phyloP scores from a whole-genome alignment of 495 filamentous ascomycete genomes.

The Apodospora peruviana region DNA sequence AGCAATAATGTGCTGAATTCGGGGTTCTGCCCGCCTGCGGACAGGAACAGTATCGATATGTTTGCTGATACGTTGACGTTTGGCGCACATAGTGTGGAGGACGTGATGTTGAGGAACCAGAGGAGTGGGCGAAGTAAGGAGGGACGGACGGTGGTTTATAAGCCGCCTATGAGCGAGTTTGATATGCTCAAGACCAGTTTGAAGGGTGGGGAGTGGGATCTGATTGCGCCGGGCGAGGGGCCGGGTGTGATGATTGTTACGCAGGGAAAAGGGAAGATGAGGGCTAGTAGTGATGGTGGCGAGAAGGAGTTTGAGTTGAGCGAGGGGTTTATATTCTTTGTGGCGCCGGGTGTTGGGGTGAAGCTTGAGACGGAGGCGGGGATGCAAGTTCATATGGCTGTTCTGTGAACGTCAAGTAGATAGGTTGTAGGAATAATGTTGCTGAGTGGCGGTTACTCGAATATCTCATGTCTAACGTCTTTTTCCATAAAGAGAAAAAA shows the following conservation, averaged over 20 bases:
- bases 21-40: constrained; percentile 64
- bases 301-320: constrained; percentile 48
- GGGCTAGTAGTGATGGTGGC: constrained; percentile 46
- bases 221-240: constrained; percentile 50
- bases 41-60: constrained; percentile 56
- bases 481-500: too few relatives aligned
- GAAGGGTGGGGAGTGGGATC: constrained; percentile 51
- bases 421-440: too few relatives aligned
- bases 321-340: constrained; percentile 65
- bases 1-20: constrained; percentile 73
- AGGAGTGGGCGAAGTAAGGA: constrained; percentile 48
- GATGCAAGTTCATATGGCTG: constrained; percentile 51
- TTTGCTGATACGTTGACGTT: constrained; percentile 61
- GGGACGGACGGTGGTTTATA: constrained; percentile 56
- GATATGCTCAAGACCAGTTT: constrained; percentile 59
- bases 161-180: constrained; percentile 69
- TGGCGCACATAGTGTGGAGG: constrained; percentile 48
- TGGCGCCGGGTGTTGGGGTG: constrained; percentile 54
- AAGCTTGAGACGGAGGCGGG: constrained; percentile 43
- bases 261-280: constrained; percentile 55
- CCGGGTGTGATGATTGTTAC: constrained; percentile 63
- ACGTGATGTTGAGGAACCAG: constrained; percentile 45
- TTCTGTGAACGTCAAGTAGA: too few relatives aligned
- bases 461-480: too few relatives aligned
- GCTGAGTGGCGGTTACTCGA: too few relatives aligned